These are phyloP conservation scores for Colletotrichum sublineola DNA, from an alignment of 2,329 filamentous ascomycete genomes.

Conservation along the genomic window DNA sequence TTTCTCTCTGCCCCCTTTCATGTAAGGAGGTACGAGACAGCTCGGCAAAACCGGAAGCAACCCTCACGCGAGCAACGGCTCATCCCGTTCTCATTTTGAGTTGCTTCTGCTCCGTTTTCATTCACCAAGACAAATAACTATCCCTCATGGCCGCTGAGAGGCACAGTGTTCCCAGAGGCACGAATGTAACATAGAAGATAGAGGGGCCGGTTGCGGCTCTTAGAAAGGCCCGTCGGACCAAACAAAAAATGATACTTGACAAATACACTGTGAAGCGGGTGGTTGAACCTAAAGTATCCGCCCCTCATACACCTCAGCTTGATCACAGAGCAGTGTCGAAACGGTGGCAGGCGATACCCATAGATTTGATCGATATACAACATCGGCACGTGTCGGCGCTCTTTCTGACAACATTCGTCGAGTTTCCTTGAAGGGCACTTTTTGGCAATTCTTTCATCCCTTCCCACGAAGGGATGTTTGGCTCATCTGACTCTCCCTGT, in stretches of 20 bases:
- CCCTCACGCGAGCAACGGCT: not conserved
- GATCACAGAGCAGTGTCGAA: no score
- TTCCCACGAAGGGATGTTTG: not conserved
- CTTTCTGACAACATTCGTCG: not conserved
- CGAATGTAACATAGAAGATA: conserved; percentile 29
- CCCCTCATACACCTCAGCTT: not conserved
- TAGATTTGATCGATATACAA: not conserved
- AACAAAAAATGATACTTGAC: not conserved
- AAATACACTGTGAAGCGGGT: not conserved
- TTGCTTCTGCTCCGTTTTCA: not conserved
- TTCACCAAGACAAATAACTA: not conserved
- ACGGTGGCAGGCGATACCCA: not conserved
- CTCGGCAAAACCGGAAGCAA: not conserved
- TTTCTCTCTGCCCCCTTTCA: conserved; percentile 92
- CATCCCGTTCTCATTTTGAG: not conserved
- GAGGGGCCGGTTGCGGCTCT: not conserved
- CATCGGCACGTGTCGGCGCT: not conserved
- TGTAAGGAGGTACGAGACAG: conserved; percentile 55
- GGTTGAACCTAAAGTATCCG: not conserved
- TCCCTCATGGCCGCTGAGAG: not conserved
- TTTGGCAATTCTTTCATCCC: not conserved
- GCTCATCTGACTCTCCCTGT: not conserved
- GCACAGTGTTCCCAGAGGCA: conserved; percentile 12
- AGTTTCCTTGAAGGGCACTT: not conserved
- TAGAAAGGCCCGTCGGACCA: not conserved